Conservation (phyloP, 176 grass and related monocot genomes). For the Triticum timopheevii region DNA sequence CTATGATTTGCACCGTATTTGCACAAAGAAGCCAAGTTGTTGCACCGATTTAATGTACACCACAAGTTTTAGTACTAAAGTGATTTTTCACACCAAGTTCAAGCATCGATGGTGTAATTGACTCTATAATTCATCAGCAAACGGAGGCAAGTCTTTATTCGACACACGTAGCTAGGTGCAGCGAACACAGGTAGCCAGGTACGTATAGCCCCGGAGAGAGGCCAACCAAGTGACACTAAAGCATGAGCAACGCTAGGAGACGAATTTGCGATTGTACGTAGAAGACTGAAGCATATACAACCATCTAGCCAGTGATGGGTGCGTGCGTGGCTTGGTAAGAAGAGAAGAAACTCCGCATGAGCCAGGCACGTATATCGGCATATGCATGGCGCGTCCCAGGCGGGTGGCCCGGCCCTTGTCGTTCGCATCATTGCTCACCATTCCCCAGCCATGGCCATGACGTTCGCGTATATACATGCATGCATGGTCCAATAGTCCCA, state of each 20-base stretch:
- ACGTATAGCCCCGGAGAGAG: too few relatives aligned
- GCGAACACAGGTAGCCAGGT: not conserved
- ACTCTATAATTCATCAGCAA: too few relatives aligned
- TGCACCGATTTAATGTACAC: too few relatives aligned
- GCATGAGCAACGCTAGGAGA: not conserved
- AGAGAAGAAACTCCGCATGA: too few relatives aligned
- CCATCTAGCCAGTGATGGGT: too few relatives aligned
- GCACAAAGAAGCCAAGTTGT: too few relatives aligned
- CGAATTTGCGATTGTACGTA: not conserved
- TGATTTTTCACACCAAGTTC: too few relatives aligned
- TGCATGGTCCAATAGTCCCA: constrained; percentile 7
- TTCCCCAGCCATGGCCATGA: not conserved
- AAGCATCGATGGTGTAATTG: too few relatives aligned
- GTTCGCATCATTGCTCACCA: not conserved
- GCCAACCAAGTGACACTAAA: not conserved
- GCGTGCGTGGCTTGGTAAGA: too few relatives aligned
- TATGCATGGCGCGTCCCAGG: constrained; percentile 2
- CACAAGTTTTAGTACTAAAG: too few relatives aligned
- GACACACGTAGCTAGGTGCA: not conserved
- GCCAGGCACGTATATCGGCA: not conserved
- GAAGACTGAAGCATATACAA: not conserved
- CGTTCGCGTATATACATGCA: not conserved
- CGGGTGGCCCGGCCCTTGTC: constrained; percentile 13
- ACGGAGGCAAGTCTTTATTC: too few relatives aligned
- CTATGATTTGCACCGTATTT: too few relatives aligned